Conservation (phyloP, 2,329 filamentous ascomycete species). For the Aurifilum marmelostoma region DNA sequence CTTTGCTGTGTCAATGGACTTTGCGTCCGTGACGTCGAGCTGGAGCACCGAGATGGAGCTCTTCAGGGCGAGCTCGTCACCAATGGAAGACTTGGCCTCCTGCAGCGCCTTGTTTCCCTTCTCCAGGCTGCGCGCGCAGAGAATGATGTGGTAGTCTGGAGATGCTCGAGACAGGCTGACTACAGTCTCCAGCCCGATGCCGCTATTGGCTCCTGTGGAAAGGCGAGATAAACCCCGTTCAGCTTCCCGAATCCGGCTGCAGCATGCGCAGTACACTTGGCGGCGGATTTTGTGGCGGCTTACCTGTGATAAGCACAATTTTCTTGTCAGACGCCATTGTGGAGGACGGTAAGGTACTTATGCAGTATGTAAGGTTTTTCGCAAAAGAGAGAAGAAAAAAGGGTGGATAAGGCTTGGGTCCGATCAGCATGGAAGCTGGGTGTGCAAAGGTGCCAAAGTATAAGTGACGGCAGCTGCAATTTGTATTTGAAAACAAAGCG, state of each 20-base stretch:
- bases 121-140: slow-evolving; percentile 1
- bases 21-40: slow-evolving; percentile 42
- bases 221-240: background rate
- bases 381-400: background rate
- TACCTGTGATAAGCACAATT: slow-evolving; percentile 15
- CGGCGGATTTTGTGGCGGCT: background rate
- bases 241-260: background rate
- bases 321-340: slow-evolving; percentile 15
- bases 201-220: slow-evolving; percentile 8
- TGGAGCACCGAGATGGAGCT: slow-evolving; percentile 34
- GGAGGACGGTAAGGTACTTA: background rate
- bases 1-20: slow-evolving; percentile 41
- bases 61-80: background rate
- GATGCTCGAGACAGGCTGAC: slow-evolving; percentile 7
- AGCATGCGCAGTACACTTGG: background rate
- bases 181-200: slow-evolving; percentile 16
- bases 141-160: slow-evolving; percentile 12
- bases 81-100: background rate
- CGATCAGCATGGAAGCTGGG: background rate
- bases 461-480: background rate
- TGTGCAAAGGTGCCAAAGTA: background rate
- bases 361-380: background rate
- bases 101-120: slow-evolving; percentile 10
- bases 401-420: background rate
- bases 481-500: background rate